Conservation (phyloP, 805 yeast genomes). For the Yamadazyma sp. region DNA sequence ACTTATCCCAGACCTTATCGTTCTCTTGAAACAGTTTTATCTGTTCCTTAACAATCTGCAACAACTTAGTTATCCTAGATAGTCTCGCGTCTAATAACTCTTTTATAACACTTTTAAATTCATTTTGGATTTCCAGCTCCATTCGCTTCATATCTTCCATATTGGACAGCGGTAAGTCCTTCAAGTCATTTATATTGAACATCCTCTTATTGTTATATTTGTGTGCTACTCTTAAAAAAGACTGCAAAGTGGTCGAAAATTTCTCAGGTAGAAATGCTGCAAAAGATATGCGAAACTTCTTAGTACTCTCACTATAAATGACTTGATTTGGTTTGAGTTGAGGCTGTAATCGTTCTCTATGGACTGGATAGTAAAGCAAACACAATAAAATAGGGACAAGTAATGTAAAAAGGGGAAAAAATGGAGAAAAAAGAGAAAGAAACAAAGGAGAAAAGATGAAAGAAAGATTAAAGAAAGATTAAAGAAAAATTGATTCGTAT, state of each 20-base stretch:
- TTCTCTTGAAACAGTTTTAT: slow-evolving; percentile 8
- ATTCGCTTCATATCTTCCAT: slow-evolving; percentile 10
- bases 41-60: slow-evolving; percentile 5
- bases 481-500: background rate
- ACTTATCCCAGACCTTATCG: slow-evolving; percentile 15
- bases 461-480: background rate
- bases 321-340: no score
- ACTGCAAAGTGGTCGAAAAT: no score
- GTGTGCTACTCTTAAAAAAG: no score
- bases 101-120: slow-evolving; percentile 8
- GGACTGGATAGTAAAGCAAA: no score
- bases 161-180: slow-evolving; percentile 3
- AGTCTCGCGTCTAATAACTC: slow-evolving; percentile 9
- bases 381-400: no score
- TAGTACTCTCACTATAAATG: no score
- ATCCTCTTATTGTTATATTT: background rate
- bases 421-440: no score
- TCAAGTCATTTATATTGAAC: slow-evolving; percentile 3
- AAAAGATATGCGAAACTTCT: no score
- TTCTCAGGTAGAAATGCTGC: no score
- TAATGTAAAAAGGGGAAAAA: no score
- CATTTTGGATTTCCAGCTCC: slow-evolving; percentile 10
- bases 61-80: slow-evolving; percentile 9
- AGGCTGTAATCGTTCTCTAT: no score
- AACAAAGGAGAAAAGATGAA: background rate